Percentiles rank a stretch among this genome's conserved stretches.
phyloP scores from a whole-genome alignment of 768 basidiomycete species.

The Psilocybe subaeruginosa region DNA sequence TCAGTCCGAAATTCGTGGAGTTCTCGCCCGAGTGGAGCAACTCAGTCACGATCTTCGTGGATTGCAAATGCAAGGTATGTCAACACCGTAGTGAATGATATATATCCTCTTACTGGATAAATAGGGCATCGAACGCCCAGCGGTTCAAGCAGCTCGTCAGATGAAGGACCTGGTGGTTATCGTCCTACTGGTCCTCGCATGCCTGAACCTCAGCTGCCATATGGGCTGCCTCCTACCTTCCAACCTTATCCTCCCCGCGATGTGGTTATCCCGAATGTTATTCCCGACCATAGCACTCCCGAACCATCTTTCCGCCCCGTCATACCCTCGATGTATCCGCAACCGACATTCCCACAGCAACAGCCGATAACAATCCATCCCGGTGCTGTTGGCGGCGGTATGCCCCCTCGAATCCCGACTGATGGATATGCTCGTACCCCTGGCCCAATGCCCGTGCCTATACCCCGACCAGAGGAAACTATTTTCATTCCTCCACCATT shows the following conservation, averaged over 20 bases:
- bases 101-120: not conserved
- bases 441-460: constrained; percentile 18
- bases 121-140: constrained; percentile 15
- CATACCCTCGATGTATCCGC: constrained; percentile 14
- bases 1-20: constrained; percentile 69
- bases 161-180: constrained; percentile 7
- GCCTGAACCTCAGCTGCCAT: constrained; percentile 12
- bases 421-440: constrained; percentile 21
- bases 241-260: constrained; percentile 17
- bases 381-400: not conserved
- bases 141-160: constrained; percentile 11
- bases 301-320: constrained; percentile 20
- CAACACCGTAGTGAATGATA: not conserved
- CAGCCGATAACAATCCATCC: constrained; percentile 16
- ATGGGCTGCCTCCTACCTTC: constrained; percentile 20
- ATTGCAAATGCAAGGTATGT: constrained; percentile 36
- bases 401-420: constrained; percentile 17
- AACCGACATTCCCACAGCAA: constrained; percentile 15
- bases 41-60: constrained; percentile 44
- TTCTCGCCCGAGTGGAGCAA: constrained; percentile 63
- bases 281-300: constrained; percentile 28
- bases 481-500: constrained; percentile 27
- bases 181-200: constrained; percentile 16
- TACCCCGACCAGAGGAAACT: constrained; percentile 1
- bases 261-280: constrained; percentile 42